Conservation (phyloP, 805 yeast species). For the Metschnikowia proteae region DNA sequence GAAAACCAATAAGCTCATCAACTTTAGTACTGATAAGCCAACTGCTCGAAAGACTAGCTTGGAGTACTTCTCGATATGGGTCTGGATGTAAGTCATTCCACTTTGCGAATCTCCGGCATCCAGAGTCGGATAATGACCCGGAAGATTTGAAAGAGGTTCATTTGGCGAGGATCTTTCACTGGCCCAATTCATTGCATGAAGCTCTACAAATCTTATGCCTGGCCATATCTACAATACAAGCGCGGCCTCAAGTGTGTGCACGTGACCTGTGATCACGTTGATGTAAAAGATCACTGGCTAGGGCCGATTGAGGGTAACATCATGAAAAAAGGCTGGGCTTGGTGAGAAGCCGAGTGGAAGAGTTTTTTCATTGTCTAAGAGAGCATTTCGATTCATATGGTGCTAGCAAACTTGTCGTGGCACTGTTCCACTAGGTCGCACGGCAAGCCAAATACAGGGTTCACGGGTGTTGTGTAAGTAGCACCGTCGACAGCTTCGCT, state of each 20-base stretch:
- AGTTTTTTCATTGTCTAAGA: no score
- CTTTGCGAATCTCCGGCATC: neutral
- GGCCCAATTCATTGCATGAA: neutral
- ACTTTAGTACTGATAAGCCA: neutral
- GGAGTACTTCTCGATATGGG: neutral
- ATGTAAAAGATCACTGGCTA: no score
- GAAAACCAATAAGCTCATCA: constrained; percentile 1
- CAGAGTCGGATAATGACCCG: neutral
- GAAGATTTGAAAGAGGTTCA: neutral
- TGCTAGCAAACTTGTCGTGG: constrained; percentile 6
- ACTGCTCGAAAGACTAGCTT: neutral
- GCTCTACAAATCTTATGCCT: neutral
- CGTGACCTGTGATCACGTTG: neutral
- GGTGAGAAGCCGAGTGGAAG: no score
- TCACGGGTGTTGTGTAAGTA: constrained; percentile 10
- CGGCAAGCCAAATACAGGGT: constrained; percentile 50
- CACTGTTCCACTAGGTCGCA: constrained; percentile 33
- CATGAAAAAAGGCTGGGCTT: no score
- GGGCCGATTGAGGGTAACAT: no score
- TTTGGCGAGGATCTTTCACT: neutral
- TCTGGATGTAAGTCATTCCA: neutral
- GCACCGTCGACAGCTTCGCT: constrained; percentile 9
- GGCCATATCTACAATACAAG: neutral
- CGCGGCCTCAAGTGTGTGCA: neutral
- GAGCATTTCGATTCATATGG: neutral